These are phyloP conservation scores for Trebouxiophyceae sp. DNA, from an alignment of 163 green algal genomes.

Conservation along the genomic window DNA sequence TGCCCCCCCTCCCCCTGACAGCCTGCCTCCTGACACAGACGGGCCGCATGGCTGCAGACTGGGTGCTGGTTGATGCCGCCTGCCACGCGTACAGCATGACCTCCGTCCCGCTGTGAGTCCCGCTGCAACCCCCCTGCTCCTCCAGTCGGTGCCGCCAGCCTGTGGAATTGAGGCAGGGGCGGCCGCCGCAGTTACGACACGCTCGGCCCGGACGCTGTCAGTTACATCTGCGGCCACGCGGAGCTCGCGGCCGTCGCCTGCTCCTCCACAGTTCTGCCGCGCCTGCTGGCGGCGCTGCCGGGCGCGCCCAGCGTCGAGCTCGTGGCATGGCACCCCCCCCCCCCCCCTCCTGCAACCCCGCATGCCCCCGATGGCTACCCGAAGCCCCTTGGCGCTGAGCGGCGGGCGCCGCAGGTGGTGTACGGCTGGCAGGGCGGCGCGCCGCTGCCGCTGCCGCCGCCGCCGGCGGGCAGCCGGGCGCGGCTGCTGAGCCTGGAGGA, in stretches of 20 bases:
- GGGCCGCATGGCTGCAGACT: no score
- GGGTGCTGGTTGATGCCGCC: constrained; percentile 81
- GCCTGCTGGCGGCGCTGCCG: constrained; percentile 58
- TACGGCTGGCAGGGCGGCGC: constrained; percentile 23
- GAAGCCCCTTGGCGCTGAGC: no score
- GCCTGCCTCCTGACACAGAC: no score
- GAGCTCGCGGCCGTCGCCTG: constrained; percentile 72
- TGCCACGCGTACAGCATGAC: constrained; percentile 70
- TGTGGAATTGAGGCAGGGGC: no score
- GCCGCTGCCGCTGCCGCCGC: constrained; percentile 17
- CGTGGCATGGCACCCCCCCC: constrained; percentile 38
- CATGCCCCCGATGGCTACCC: no score
- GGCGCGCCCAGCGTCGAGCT: constrained; percentile 68
- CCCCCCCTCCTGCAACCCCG: not conserved
- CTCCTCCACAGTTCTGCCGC: constrained; percentile 54
- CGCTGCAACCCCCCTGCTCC: not conserved
- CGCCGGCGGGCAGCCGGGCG: constrained; percentile 6
- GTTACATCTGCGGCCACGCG: constrained; percentile 87
- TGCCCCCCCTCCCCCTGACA: no score
- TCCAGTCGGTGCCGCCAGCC: no score
- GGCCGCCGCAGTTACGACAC: constrained; percentile 69
- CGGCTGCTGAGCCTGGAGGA: constrained; percentile 62
- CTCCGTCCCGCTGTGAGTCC: constrained; percentile 61
- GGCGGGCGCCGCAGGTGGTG: constrained; percentile 35
- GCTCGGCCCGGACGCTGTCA: constrained; percentile 78